A percentile compares a stretch with the other conserved stretches of the same genome.
These are phyloP conservation scores for Dothistroma pini DNA, from an alignment of 2,329 filamentous ascomycete genomes.

Conservation along the genomic window DNA sequence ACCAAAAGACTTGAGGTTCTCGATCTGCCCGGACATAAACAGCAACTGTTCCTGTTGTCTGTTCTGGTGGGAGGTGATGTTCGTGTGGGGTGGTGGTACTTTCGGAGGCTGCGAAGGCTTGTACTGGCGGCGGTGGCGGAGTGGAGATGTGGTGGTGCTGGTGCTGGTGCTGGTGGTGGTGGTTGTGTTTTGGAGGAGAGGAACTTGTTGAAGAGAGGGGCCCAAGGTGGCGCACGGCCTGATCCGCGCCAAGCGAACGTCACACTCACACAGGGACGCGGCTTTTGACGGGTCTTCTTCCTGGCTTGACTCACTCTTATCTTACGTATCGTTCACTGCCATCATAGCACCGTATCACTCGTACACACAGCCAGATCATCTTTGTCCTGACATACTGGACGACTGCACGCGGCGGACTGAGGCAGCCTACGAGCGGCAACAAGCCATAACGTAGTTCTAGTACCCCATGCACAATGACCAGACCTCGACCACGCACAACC, in stretches of 20 bases:
- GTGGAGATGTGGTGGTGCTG: conserved; percentile 2
- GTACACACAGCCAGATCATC: not conserved
- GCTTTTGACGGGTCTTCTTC: no score
- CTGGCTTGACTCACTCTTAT: not conserved
- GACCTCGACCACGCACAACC: no score
- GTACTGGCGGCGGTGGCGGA: conserved; percentile 9
- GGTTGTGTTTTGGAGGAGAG: conserved; percentile 1
- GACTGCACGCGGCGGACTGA: no score
- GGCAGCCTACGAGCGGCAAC: no score
- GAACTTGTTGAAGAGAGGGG: conserved; percentile 3
- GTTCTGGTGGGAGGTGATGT: not conserved
- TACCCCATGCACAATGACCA: no score
- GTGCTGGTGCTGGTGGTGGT: not conserved
- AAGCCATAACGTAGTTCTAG: no score
- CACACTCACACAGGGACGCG: not conserved
- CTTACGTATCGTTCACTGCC: not conserved
- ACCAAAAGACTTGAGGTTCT: conserved; percentile 29
- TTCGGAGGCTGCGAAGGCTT: not conserved
- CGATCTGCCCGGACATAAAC: conserved; percentile 25
- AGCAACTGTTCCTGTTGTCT: conserved; percentile 14
- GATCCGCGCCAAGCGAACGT: not conserved
- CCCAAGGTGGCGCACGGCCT: not conserved
- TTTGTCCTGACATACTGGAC: not conserved
- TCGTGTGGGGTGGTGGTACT: conserved; percentile 3
- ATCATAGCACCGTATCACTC: not conserved